Evolutionary conservation across 1,139 yeast species (phyloP).

Genomic region (Torulaspora pretoriensis): DNA sequence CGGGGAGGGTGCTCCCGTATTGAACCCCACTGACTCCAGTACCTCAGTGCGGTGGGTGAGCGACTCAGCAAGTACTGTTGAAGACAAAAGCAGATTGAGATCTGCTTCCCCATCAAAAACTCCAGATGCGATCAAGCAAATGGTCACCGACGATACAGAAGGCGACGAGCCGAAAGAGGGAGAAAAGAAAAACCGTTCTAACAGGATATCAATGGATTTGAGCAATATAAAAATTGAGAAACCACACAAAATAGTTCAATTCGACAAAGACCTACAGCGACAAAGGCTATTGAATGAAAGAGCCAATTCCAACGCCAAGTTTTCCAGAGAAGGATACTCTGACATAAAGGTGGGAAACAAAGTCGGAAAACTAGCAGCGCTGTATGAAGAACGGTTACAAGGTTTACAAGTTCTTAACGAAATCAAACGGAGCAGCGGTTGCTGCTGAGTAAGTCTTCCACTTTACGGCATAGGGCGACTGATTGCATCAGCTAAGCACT

Average conservation of each 20-base stretch:
- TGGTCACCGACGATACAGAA: constrained; percentile 23
- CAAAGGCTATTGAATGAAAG: constrained; percentile 24
- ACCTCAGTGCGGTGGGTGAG: constrained; percentile 12
- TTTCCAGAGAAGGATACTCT: constrained; percentile 40
- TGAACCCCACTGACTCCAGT: constrained; percentile 11
- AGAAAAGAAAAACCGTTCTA: not conserved
- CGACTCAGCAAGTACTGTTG: constrained; percentile 12
- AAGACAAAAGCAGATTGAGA: constrained; percentile 6
- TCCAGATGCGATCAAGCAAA: constrained; percentile 20
- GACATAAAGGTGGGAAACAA: constrained; percentile 48
- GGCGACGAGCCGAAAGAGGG: constrained; percentile 3
- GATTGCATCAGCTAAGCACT: no score
- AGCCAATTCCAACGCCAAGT: constrained; percentile 19
- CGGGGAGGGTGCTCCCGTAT: constrained; percentile 6
- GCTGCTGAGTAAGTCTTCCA: not conserved
- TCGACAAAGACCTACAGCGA: constrained; percentile 31
- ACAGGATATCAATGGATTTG: not conserved
- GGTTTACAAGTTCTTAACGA: constrained; percentile 48
- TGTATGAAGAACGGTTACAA: constrained; percentile 54
- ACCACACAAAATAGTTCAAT: constrained; percentile 28
- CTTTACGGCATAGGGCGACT: not conserved
- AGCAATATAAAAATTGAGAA: constrained; percentile 10
- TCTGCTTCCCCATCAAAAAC: constrained; percentile 12
- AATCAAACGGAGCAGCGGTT: constrained; percentile 17
- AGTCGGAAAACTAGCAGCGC: constrained; percentile 52